These are phyloP conservation scores for Colletotrichum scovillei DNA, from an alignment of 2,329 filamentous ascomycete species.

Conservation along the genomic window DNA sequence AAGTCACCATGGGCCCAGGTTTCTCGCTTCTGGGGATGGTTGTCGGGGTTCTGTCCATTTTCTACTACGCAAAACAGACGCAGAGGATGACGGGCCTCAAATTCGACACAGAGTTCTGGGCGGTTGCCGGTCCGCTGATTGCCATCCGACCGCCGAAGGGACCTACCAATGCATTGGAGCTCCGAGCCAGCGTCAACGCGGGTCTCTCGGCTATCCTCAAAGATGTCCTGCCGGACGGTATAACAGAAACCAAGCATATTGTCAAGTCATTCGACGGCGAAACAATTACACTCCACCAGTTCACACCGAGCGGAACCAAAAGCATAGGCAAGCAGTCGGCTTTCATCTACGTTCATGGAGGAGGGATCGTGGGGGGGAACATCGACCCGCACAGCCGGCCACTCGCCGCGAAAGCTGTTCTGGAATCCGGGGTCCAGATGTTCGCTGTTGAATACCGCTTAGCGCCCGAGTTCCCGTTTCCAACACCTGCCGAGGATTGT, in stretches of 20 bases:
- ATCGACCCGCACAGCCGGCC: constrained; percentile 40
- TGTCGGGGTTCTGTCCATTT: neutral
- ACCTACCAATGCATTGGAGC: constrained; percentile 2
- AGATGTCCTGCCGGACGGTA: neutral
- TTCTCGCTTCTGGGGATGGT: neutral
- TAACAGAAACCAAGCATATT: constrained; percentile 11
- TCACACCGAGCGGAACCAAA: neutral
- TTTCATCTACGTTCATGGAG: constrained; percentile 56
- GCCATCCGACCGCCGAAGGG: constrained; percentile 18
- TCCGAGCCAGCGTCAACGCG: constrained; percentile 1
- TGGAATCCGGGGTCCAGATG: constrained; percentile 45
- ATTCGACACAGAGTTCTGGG: constrained; percentile 32
- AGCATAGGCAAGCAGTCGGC: constrained; percentile 38
- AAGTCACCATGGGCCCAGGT: neutral
- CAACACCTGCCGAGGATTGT: constrained; percentile 49
- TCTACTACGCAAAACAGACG: neutral
- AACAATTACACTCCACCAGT: constrained; percentile 20
- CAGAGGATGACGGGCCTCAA: constrained; percentile 10
- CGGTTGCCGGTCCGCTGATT: constrained; percentile 7
- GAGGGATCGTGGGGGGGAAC: constrained; percentile 50
- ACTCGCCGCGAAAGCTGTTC: constrained; percentile 16
- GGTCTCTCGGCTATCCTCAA: constrained; percentile 1
- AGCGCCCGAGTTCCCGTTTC: constrained; percentile 53
- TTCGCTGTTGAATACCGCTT: constrained; percentile 55
- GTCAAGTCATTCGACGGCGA: constrained; percentile 21